Evolutionary conservation across 2,329 filamentous ascomycete genomes (phyloP), one percentile per base, ranked within the genome.

Genomic region (Trichoderma koningiopsis): DNA sequence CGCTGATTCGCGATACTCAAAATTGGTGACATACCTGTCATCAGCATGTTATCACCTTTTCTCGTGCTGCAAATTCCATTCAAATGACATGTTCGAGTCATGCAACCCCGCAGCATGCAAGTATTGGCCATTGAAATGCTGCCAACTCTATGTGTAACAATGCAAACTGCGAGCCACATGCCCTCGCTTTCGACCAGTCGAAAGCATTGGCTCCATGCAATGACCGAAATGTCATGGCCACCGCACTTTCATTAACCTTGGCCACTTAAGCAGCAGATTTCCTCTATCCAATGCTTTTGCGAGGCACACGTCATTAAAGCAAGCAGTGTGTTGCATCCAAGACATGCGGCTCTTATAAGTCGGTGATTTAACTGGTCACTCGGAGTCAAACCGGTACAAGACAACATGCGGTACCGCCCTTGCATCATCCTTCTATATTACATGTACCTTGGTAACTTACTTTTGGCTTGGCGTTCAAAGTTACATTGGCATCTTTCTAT

Each of bases 61-160:
- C 6, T 31, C 31, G 10, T 19, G 24, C 16, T 43, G 31, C 16
- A 60, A 13, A 10, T 49, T 22, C n/a, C 24, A 13, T 24, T 22
- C n/a, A 49, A 47, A 24, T 24, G 47, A 49, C 5, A 14, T 1
- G 11, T 47, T 14, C 19, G 37, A 31, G 3, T 14, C 24, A 47
- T 5, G 31, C 31, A 61, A 19, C 27, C 58, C 58, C 58, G 40
- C 58, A 27, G 29, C 58, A 29, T n/a, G 58, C 24, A 27, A 47
- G 11, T 3, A 31, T 31, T 11, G 58, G 33, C 58, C 58, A 61
- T 49, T 61, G 27, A 61, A 31, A 43, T 3, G 40, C 37, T 10
- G 58, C 58, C 37, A 61, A 27, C 58, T 61, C 13, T 61, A 5
- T 29, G 58, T 61, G 58, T 49, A 29, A 61, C 58, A 29, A 31